Evolutionary conservation across 1,284 basidiomycete species (phyloP).

Genomic region (Ganoderma resinaceum): DNA sequence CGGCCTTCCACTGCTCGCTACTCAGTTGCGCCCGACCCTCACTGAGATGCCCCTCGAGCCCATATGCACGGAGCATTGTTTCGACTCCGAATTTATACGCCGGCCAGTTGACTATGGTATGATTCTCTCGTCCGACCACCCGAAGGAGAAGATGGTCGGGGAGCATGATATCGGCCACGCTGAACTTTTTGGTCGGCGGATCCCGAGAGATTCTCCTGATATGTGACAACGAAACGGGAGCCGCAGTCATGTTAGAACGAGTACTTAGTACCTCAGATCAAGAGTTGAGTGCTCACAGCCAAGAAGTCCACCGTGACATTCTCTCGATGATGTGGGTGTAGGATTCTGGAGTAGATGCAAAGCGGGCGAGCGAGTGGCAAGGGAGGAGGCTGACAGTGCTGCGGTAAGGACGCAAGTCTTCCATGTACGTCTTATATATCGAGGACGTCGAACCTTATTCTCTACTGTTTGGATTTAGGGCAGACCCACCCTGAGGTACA

Average conservation of each 20-base stretch:
- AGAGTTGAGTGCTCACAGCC: not conserved
- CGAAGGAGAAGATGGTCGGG: constrained; percentile 14
- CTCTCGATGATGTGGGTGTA: not conserved
- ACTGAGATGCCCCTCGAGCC: constrained; percentile 9
- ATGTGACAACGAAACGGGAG: too few relatives aligned
- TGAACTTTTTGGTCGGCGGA: not conserved
- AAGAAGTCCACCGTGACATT: not conserved
- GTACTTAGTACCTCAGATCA: not conserved
- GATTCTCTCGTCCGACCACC: not conserved
- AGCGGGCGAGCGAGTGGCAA: not conserved
- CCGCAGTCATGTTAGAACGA: too few relatives aligned
- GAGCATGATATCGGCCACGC: constrained; percentile 9
- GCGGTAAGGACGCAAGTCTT: not conserved
- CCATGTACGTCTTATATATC: not conserved
- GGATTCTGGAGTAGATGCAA: not conserved
- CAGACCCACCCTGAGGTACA: too few relatives aligned
- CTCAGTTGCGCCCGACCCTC: not conserved
- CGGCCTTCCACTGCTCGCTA: constrained; percentile 8
- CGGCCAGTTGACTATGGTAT: constrained; percentile 8
- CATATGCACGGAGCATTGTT: constrained; percentile 8
- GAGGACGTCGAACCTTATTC: too few relatives aligned
- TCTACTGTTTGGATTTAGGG: too few relatives aligned
- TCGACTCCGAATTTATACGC: constrained; percentile 14
- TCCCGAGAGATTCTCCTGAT: not conserved
- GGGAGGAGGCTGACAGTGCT: not conserved